Conservation (phyloP, 352 stramenopile genomes). For the Thalassiosira livingstoniorum region DNA sequence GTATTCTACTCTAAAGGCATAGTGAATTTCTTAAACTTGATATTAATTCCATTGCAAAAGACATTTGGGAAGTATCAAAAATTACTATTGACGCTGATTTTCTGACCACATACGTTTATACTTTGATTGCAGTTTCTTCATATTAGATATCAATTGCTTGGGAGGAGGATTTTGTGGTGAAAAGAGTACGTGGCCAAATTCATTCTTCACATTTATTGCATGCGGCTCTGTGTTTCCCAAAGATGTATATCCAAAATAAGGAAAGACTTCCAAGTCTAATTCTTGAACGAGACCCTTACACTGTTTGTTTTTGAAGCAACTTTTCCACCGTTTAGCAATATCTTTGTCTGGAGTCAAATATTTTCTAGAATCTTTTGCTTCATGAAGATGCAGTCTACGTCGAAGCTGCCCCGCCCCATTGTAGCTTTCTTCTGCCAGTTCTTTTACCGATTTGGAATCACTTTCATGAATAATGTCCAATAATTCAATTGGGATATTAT, state of each 20-base stretch:
- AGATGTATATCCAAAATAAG: neutral
- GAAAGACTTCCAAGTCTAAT: neutral
- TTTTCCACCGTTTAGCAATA: neutral
- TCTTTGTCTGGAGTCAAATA: neutral
- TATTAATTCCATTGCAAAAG: no score
- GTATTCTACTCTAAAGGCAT: no score
- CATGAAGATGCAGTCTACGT: neutral
- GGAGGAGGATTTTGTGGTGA: neutral
- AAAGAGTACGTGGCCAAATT: slow-evolving; percentile 1
- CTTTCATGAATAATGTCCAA: neutral
- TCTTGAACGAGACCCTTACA: slow-evolving; percentile 1
- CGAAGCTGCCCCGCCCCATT: neutral
- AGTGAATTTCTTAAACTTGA: no score
- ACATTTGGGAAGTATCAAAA: no score
- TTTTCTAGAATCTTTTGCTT: neutral
- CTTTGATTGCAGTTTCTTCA: no score
- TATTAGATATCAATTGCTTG: no score
- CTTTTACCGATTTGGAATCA: slow-evolving; percentile 1
- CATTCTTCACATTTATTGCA: neutral
- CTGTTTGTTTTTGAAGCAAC: neutral
- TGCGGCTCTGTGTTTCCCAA: neutral
- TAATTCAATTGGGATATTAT: neutral
- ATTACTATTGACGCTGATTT: no score
- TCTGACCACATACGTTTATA: no score
- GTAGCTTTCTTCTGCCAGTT: no score